These are phyloP conservation scores for Zelopaecilomyces penicillatus DNA, from an alignment of 2,329 filamentous ascomycete genomes.

Conservation along the genomic window DNA sequence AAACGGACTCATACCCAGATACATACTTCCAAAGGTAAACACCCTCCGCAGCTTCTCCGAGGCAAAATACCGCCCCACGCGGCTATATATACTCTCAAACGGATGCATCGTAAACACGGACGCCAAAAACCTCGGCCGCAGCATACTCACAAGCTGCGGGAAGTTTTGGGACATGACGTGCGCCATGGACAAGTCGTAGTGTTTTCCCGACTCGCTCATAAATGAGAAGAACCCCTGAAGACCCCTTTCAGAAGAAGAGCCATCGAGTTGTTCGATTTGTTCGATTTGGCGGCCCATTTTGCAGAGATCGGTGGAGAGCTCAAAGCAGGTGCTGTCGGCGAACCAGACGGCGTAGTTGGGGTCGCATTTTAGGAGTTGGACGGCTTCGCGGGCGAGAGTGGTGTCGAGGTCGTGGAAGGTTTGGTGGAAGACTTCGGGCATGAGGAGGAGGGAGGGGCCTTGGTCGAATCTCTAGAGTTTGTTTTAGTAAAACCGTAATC, in stretches of 20 bases:
- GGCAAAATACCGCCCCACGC: slow-evolving; percentile 56
- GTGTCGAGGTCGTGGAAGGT: slow-evolving; percentile 62
- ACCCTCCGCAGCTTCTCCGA: slow-evolving; percentile 49
- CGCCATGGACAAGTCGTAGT: slow-evolving; percentile 59
- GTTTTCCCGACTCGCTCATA: slow-evolving; percentile 56
- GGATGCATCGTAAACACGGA: slow-evolving; percentile 57
- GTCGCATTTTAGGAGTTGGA: slow-evolving; percentile 61
- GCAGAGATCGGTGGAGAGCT: slow-evolving; percentile 58
- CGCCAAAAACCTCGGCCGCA: slow-evolving; percentile 48
- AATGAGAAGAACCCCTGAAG: slow-evolving; percentile 62
- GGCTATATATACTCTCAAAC: slow-evolving; percentile 60
- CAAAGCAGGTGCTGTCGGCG: slow-evolving; percentile 55
- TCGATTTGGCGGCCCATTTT: slow-evolving; percentile 65
- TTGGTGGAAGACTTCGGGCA: slow-evolving; percentile 62
- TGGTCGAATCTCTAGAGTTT: slow-evolving; percentile 55
- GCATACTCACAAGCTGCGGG: slow-evolving; percentile 47
- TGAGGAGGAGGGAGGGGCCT: slow-evolving; percentile 63
- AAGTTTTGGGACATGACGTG: slow-evolving; percentile 64
- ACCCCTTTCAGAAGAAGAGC: slow-evolving; percentile 44
- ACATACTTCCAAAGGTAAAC: slow-evolving; percentile 75
- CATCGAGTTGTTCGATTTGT: slow-evolving; percentile 43
- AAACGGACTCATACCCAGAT: slow-evolving; percentile 74
- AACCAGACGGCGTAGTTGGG: slow-evolving; percentile 73
- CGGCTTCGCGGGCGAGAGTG: slow-evolving; percentile 54
- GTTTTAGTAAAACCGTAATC: not conserved